Conservation (phyloP, 345 rosid species). For the Balakata baccata region DNA sequence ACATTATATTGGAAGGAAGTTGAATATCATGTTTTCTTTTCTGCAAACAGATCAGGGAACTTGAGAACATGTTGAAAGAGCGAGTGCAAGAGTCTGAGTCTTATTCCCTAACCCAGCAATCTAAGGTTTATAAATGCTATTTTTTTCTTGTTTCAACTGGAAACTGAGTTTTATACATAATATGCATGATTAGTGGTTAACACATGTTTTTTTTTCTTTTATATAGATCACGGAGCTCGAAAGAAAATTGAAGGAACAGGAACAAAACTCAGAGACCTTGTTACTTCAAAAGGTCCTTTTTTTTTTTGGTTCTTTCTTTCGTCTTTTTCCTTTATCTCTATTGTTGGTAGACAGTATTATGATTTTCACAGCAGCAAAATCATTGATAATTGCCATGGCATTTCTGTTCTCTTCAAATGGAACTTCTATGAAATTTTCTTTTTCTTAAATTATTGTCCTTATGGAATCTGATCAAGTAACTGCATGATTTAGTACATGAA, state of each 20-base stretch:
- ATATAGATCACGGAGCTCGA: constrained; percentile 66
- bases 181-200: neutral
- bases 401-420: no score
- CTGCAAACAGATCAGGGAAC: constrained; percentile 58
- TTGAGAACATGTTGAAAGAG: constrained; percentile 67
- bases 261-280: constrained; percentile 45
- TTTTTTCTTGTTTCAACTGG: neutral
- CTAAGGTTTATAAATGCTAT: constrained; percentile 41
- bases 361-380: no score
- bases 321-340: no score
- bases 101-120: constrained; percentile 43
- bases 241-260: constrained; percentile 50
- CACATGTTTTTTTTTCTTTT: constrained; percentile 10
- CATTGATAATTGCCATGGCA: no score
- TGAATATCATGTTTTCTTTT: constrained; percentile 1
- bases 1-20: neutral
- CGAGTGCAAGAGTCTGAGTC: constrained; percentile 53
- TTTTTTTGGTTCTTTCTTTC: neutral
- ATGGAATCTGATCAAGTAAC: no score
- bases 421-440: neutral
- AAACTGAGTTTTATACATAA: neutral
- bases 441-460: no score
- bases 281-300: constrained; percentile 49
- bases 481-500: no score
- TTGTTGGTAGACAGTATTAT: neutral